phyloP scores from a whole-genome alignment of 768 basidiomycete genomes.

The Xanthoconium purpureum region DNA sequence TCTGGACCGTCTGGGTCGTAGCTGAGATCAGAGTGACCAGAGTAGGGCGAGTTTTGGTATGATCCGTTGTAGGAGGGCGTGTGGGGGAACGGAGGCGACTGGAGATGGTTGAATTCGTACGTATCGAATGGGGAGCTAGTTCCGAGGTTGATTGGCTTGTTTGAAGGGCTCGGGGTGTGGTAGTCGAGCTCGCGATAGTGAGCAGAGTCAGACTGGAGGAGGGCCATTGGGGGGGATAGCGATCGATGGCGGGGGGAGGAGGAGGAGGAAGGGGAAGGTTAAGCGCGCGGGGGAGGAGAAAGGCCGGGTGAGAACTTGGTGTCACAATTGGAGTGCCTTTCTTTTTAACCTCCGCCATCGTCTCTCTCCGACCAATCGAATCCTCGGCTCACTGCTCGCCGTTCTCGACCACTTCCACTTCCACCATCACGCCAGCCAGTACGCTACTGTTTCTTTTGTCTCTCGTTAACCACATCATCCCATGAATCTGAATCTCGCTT shows the following conservation, averaged over 20 bases:
- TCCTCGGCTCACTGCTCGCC: too few relatives aligned
- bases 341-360: conserved; percentile 32
- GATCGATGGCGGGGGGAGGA: conserved; percentile 6
- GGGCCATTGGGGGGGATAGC: conserved; percentile 22
- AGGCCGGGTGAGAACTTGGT: conserved; percentile 29
- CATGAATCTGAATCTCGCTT: too few relatives aligned
- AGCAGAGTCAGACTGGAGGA: conserved; percentile 25
- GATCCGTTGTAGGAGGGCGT: conserved; percentile 62
- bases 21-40: conserved; percentile 63
- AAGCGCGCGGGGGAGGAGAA: conserved; percentile 24
- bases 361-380: not conserved
- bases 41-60: conserved; percentile 70
- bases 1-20: conserved; percentile 49
- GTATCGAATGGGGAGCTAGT: conserved; percentile 36
- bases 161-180: conserved; percentile 24
- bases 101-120: conserved; percentile 37
- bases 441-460: too few relatives aligned
- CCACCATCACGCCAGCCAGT: too few relatives aligned
- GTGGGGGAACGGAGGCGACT: conserved; percentile 43
- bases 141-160: conserved; percentile 26
- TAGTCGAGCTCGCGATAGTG: conserved; percentile 27
- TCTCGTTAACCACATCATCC: too few relatives aligned
- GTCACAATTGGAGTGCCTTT: conserved; percentile 21
- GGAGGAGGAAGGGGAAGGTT: not conserved
- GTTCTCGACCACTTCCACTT: too few relatives aligned